phyloP scores from a whole-genome alignment of 208 protist species.

The Phytomonas francai region DNA sequence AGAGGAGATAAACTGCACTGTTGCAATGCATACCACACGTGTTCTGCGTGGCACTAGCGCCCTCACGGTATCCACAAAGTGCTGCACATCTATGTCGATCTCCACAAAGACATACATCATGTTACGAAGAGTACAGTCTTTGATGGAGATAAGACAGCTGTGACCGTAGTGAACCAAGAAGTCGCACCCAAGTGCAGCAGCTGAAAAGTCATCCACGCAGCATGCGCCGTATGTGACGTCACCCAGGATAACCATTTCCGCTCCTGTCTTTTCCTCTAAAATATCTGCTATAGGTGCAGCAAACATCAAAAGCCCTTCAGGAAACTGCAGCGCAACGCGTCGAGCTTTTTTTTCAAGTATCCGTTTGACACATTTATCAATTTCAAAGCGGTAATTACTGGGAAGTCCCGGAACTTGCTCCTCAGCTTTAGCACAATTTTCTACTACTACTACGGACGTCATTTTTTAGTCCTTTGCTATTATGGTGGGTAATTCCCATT shows the following conservation, averaged over 20 bases:
- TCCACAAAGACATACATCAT: slow-evolving; percentile 99
- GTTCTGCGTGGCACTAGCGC: slow-evolving; percentile 74
- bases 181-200: slow-evolving; percentile 92
- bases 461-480: background rate
- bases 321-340: slow-evolving; percentile 97
- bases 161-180: slow-evolving; percentile 99
- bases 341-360: slow-evolving; percentile 81
- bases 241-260: slow-evolving; percentile 95
- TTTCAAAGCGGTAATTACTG: slow-evolving; percentile 98
- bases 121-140: slow-evolving; percentile 86
- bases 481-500: slow-evolving; percentile 11
- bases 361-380: slow-evolving; percentile 96
- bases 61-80: slow-evolving; percentile 95
- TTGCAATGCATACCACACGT: slow-evolving; percentile 90
- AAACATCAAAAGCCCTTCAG: slow-evolving; percentile 97
- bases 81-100: slow-evolving; percentile 96
- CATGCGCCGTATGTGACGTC: slow-evolving; percentile 99
- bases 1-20: slow-evolving; percentile 96
- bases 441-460: slow-evolving; percentile 3
- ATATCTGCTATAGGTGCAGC: slow-evolving; percentile 96
- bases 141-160: slow-evolving; percentile 93
- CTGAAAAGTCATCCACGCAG: slow-evolving; percentile 98
- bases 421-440: slow-evolving; percentile 6
- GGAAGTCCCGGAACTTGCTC: slow-evolving; percentile 69
- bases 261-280: slow-evolving; percentile 83